Base-by-base conservation (phyloP, 1,139 yeast genomes). In the Candida frijolesensis region DNA sequence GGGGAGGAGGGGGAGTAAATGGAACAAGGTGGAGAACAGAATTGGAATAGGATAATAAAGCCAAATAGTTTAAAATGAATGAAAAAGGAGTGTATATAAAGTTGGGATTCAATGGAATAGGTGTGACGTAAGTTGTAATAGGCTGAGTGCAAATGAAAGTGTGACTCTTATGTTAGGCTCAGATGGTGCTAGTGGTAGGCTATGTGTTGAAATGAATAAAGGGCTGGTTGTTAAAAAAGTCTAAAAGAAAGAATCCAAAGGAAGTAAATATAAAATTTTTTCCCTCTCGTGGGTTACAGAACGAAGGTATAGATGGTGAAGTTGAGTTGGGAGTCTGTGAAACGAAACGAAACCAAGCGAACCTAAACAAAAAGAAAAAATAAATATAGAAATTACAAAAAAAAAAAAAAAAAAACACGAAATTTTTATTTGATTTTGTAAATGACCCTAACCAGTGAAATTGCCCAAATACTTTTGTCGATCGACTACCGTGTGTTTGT, bases 1-100 rank as follows among this genome's bases (percentile, higher is more conserved):
- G 7, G 4, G 2, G 4, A 2, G 4, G 29, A 9, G 2, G 10
- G 29, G 29, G 8, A 2, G 29, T 25, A 25, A 25, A 25, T 6
- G 29, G 29, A 6, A 25, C 29, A 25, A 25, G 29, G 29, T 25
- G 29, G 29, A 25, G 29, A 8, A 25, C 10, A 25, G 29, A 25
- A 25, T 25, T 25, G 2, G 10, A 25, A 25, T 25, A 9, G 10
- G 7, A 25, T 25, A 4, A 6, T 25, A 25, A 25, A 25, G 29
- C 29, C 29, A 25, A 25, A 25, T 25, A 25, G 29, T 25, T 25
- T 25, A 25, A 45, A 25, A 15, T 14, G 15, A n/a, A 34, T 14
- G 37, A 14, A 33, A 33, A 42, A 42, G 22, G 25, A 41, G 19
- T 29, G 42, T 38, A 16, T 19, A 19, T 38, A 38, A 38, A 38